Evolutionary conservation across 2,329 filamentous ascomycete genomes (phyloP).

Genomic region (Leptosphaerulina australis): DNA sequence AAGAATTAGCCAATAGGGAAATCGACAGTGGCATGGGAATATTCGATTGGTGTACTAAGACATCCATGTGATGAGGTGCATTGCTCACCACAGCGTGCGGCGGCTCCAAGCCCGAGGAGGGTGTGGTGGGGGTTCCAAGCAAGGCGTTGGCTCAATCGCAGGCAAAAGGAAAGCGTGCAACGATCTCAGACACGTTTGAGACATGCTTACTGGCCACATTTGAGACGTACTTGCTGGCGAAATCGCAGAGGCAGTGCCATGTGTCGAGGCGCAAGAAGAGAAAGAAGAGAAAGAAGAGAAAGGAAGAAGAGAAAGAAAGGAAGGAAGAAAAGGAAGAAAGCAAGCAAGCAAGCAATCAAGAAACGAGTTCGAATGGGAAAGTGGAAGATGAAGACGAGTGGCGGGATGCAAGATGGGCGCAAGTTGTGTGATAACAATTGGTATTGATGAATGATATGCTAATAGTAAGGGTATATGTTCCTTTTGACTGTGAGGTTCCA

Average conservation of each 20-base stretch:
- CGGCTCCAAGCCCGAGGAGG: conserved; percentile 1
- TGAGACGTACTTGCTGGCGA: no score
- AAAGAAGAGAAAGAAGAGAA: no score
- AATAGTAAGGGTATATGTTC: conserved; percentile 18
- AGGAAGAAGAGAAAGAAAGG: no score
- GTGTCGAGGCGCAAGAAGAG: conserved; percentile 4
- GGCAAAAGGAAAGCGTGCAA: conserved; percentile 1
- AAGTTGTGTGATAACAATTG: conserved; percentile 2
- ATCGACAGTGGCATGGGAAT: not conserved
- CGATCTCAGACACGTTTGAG: not conserved
- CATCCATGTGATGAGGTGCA: conserved; percentile 15
- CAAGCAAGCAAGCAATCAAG: no score
- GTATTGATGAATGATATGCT: conserved; percentile 13
- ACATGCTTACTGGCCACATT: conserved; percentile 7
- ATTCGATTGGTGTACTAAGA: conserved; percentile 6
- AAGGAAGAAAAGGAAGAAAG: no score
- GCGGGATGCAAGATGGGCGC: not conserved
- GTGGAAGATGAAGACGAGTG: no score
- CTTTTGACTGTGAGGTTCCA: conserved; percentile 25
- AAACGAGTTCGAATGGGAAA: no score
- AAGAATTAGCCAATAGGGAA: conserved; percentile 1
- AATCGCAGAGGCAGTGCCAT: no score
- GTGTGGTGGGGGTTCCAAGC: conserved; percentile 9
- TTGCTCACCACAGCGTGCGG: conserved; percentile 11
- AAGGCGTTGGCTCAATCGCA: conserved; percentile 1